Evolutionary conservation across 2,329 filamentous ascomycete genomes (phyloP).

Genomic region (Hypomyces perniciosus): DNA sequence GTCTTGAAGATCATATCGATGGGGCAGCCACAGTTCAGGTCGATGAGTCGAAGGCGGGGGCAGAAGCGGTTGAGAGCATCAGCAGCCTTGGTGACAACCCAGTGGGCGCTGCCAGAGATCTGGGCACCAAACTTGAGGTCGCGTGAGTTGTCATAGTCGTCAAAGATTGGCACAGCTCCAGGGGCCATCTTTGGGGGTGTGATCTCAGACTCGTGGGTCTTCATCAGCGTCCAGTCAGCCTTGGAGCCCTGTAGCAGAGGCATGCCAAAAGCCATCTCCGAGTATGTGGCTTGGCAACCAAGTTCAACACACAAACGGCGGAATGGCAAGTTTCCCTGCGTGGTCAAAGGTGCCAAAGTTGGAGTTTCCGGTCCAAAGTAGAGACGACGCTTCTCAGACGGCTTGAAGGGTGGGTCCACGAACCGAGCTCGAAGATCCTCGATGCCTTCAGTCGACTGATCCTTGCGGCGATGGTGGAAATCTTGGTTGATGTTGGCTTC

Average conservation of each 20-base stretch:
- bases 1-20: slow-evolving; percentile 89
- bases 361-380: slow-evolving; percentile 96
- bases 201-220: slow-evolving; percentile 80
- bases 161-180: slow-evolving; percentile 48
- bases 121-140: slow-evolving; percentile 90
- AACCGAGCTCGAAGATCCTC: slow-evolving; percentile 74
- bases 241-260: slow-evolving; percentile 86
- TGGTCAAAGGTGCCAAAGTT: slow-evolving; percentile 88
- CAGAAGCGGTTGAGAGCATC: slow-evolving; percentile 72
- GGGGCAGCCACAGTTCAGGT: slow-evolving; percentile 94
- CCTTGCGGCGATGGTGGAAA: slow-evolving; percentile 36
- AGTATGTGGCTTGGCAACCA: slow-evolving; percentile 90
- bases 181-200: slow-evolving; percentile 62
- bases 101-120: slow-evolving; percentile 87
- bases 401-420: slow-evolving; percentile 77
- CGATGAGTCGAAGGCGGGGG: slow-evolving; percentile 81
- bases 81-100: slow-evolving; percentile 81
- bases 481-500: slow-evolving; percentile 40
- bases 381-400: slow-evolving; percentile 87
- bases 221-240: slow-evolving; percentile 90
- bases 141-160: slow-evolving; percentile 72
- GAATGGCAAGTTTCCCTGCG: slow-evolving; percentile 94
- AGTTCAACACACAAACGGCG: slow-evolving; percentile 82
- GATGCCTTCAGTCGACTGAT: slow-evolving; percentile 38
- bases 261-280: slow-evolving; percentile 93